Evolutionary conservation across 2,329 filamentous ascomycete genomes (phyloP).

Genomic region (Coniochaeta hoffmannii): DNA sequence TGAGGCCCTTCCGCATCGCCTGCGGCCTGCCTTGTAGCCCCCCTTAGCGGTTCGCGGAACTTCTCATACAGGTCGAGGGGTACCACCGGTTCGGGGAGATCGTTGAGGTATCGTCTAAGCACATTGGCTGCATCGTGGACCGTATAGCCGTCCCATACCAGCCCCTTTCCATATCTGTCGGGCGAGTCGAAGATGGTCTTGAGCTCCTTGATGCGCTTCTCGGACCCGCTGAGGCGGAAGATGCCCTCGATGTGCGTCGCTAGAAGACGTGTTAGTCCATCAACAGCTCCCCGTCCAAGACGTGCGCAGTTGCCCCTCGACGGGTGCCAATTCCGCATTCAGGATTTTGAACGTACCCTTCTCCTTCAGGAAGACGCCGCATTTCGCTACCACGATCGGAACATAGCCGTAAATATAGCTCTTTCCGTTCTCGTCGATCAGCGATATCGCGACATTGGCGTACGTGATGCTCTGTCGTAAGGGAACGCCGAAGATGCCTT

Average conservation of each 20-base stretch:
- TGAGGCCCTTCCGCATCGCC: conserved; percentile 63
- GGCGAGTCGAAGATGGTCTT: conserved; percentile 89
- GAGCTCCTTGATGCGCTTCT: conserved; percentile 96
- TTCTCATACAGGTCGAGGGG: conserved; percentile 87
- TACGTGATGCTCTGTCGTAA: conserved; percentile 93
- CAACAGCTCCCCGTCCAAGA: conserved; percentile 12
- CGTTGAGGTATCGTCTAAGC: conserved; percentile 88
- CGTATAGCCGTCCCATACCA: conserved; percentile 96
- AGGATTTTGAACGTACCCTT: conserved; percentile 67
- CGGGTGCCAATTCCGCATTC: background rate
- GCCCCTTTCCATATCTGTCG: conserved; percentile 89
- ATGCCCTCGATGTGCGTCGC: conserved; percentile 94
- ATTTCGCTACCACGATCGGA: conserved; percentile 96
- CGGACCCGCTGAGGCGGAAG: conserved; percentile 90
- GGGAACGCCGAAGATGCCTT: conserved; percentile 90
- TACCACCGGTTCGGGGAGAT: conserved; percentile 93
- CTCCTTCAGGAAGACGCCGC: conserved; percentile 94
- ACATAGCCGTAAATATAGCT: conserved; percentile 99
- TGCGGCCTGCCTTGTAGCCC: conserved; percentile 64
- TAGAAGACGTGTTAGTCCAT: conserved; percentile 30
- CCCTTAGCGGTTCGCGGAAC: conserved; percentile 76
- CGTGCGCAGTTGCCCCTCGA: background rate
- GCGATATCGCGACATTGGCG: conserved; percentile 94
- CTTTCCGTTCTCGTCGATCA: conserved; percentile 84
- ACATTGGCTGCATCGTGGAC: conserved; percentile 98